Evolutionary conservation across 177 flowering plant species (phyloP), one percentile per base, ranked within the genome.

Genomic region (Telopea speciosissima): DNA sequence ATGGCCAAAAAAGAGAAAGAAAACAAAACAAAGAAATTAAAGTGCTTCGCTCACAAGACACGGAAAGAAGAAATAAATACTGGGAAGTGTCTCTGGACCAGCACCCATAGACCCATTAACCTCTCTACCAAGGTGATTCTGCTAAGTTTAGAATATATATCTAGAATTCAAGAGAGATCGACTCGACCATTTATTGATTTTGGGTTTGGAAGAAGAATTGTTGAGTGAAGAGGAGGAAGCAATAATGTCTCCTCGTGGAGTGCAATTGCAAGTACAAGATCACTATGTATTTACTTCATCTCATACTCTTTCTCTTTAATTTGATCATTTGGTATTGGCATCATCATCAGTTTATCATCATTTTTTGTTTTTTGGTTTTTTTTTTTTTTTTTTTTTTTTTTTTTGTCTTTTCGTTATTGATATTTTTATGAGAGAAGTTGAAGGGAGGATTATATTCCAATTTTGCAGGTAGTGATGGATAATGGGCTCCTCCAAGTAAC

Each of bases 401-500:
- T n/a, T n/a, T n/a, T n/a, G n/a, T n/a, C n/a, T n/a, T n/a, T n/a
- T n/a, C n/a, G 54, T 12, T 16, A 49, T 12, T 49, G 19, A 13
- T 49, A 49, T 49, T 2, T 49, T 12, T 49, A 49, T 12, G 19
- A 49, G 19, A 49, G 54, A 49, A 3, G 8, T 49, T 49, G 17
- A 49, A 49, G 61, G 61, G 23, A 21, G 9, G 4, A 2, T 58
- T 19, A 58, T n/a, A n/a, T n/a, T n/a, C n/a, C n/a, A 58, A 3
- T 63, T 28, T 22, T 67, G 60, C 68, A 83, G 89, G 86, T 86
- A 49, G 76, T 82, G n/a, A 69, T 89, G 78, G 88, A 83, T 59
- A 89, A 89, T 76, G 90, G 86, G 3, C 76, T 89, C 17, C 67
- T 87, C 0, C 71, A 79, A 73, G 78, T 89, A 8, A 85, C 87